phyloP scores from a whole-genome alignment of 192 early-diverging fungal species.

The Coemansia sp. region DNA sequence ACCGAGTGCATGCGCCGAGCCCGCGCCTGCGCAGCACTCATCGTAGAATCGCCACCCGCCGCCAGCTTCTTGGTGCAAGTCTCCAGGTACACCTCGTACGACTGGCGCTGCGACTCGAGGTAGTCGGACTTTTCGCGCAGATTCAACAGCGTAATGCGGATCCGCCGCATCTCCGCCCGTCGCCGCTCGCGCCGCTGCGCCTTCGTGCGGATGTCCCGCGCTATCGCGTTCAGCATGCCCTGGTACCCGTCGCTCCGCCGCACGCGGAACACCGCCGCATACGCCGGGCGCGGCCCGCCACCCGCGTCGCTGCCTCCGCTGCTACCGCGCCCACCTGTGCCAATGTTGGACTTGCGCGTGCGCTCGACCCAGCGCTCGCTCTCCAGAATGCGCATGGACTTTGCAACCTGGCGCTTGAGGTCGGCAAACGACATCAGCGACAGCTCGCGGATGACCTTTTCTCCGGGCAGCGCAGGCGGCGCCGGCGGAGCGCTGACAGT shows the following conservation, averaged over 20 bases:
- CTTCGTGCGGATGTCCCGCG: conserved; percentile 91
- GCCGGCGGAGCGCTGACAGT: conserved; percentile 27
- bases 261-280: conserved; percentile 54
- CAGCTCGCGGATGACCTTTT: conserved; percentile 60
- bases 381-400: conserved; percentile 84
- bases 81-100: conserved; percentile 91
- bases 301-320: background rate
- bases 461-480: conserved; percentile 48
- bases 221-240: conserved; percentile 92
- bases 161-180: conserved; percentile 70
- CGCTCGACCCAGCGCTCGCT: conserved; percentile 68
- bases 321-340: conserved; percentile 30
- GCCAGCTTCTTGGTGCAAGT: conserved; percentile 87
- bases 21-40: conserved; percentile 62
- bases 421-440: conserved; percentile 69
- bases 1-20: conserved; percentile 58
- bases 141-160: conserved; percentile 80
- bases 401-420: conserved; percentile 81
- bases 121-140: conserved; percentile 85
- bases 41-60: conserved; percentile 54
- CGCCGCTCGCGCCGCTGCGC: conserved; percentile 79
- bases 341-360: conserved; percentile 58
- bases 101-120: conserved; percentile 85
- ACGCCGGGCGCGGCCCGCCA: conserved; percentile 37
- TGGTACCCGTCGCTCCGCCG: conserved; percentile 82